A percentile compares a stretch with the other conserved stretches of the same genome.
These are phyloP conservation scores for Rhynchosporium secalis DNA, from an alignment of 2,329 filamentous ascomycete genomes.

Conservation along the genomic window DNA sequence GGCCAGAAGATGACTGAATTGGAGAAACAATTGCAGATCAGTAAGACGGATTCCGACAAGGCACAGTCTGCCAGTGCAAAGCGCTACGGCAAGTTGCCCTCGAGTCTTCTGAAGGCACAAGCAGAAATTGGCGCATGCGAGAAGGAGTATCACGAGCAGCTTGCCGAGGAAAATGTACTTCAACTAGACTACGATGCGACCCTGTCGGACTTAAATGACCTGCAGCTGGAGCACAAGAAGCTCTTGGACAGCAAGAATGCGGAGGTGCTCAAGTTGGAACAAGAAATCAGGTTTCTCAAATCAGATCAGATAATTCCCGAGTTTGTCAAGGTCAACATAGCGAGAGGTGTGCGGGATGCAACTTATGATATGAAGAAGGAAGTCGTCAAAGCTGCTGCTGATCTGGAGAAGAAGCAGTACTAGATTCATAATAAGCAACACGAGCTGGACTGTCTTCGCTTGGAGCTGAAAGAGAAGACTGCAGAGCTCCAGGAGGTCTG, in stretches of 20 bases:
- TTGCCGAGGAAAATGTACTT: not conserved
- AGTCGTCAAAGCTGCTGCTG: not conserved
- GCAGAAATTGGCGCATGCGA: not conserved
- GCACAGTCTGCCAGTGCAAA: too few relatives aligned
- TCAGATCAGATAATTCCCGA: not conserved
- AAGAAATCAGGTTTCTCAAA: not conserved
- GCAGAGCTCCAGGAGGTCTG: not conserved
- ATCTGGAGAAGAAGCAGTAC: not conserved
- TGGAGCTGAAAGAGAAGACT: not conserved
- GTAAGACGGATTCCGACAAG: too few relatives aligned
- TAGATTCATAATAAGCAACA: not conserved
- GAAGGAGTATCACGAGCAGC: not conserved
- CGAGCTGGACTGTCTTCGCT: not conserved
- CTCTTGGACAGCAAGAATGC: not conserved
- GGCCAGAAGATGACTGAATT: too few relatives aligned
- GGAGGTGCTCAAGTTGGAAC: not conserved
- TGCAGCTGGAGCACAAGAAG: not conserved
- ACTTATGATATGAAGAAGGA: not conserved
- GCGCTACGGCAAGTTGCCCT: too few relatives aligned
- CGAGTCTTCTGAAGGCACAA: not conserved
- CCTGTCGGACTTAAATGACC: not conserved
- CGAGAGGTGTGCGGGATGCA: not conserved
- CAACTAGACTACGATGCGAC: not conserved
- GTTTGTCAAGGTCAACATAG: not conserved
- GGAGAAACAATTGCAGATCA: too few relatives aligned